These are phyloP conservation scores for Meira nashicola DNA, from an alignment of 1,284 basidiomycete species.

Conservation along the genomic window DNA sequence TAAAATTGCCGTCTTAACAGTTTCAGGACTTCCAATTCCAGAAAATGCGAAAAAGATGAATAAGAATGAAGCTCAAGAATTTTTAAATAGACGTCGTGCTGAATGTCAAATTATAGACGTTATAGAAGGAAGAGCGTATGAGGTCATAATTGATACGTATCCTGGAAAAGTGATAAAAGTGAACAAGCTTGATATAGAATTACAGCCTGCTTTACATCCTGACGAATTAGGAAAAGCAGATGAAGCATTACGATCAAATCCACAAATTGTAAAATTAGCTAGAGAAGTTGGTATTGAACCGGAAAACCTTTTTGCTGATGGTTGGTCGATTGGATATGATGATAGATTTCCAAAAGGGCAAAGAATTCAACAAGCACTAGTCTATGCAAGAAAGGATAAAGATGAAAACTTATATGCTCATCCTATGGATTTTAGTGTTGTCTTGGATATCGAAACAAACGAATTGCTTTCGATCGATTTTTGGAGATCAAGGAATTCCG, in stretches of 20 bases:
- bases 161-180: not conserved
- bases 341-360: constrained; percentile 27
- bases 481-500: too few relatives aligned
- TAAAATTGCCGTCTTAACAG: constrained; percentile 20
- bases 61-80: too few relatives aligned
- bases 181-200: not conserved
- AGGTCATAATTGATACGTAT: constrained; percentile 53
- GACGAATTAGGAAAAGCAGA: not conserved
- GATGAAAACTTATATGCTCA: constrained; percentile 37
- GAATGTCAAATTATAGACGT: constrained; percentile 64
- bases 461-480: constrained; percentile 34
- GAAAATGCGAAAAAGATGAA: constrained; percentile 21
- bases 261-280: not conserved
- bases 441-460: constrained; percentile 24
- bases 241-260: not conserved
- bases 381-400: constrained; percentile 31
- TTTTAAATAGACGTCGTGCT: constrained; percentile 19
- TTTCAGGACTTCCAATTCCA: constrained; percentile 23
- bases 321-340: constrained; percentile 36
- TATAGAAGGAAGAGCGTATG: constrained; percentile 61
- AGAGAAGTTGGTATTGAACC: constrained; percentile 71
- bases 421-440: constrained; percentile 50
- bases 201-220: not conserved
- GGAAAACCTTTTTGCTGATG: constrained; percentile 69
- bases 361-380: constrained; percentile 29